Conservation (phyloP, 139 green algal genomes). For the Eudorina sp. region DNA sequence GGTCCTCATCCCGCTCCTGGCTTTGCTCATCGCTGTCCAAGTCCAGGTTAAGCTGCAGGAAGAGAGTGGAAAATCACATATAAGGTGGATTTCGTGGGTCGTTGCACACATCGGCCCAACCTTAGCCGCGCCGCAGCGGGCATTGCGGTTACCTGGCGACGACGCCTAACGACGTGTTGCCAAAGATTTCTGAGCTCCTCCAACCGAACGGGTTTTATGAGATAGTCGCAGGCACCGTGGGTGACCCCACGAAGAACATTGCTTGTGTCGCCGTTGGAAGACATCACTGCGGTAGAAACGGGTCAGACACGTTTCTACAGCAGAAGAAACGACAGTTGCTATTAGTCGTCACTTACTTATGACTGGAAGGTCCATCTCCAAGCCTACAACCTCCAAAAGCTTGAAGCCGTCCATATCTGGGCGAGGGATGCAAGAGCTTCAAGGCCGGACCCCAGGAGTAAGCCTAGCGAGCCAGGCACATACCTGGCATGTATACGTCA, state of each 20-base stretch:
- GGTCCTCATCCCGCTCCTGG: conserved; percentile 49
- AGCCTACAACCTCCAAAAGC: conserved; percentile 91
- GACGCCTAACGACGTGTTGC: conserved; percentile 95
- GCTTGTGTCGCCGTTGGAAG: conserved; percentile 89
- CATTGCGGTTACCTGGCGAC: conserved; percentile 28
- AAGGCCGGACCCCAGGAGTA: not conserved
- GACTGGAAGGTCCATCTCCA: conserved; percentile 96
- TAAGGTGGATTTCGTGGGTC: not conserved
- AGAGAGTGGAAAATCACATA: not conserved
- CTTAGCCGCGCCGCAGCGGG: not conserved
- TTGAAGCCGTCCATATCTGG: conserved; percentile 98
- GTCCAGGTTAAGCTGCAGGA: conserved; percentile 34
- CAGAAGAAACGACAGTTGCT: too few species aligned
- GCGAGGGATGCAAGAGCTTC: not conserved
- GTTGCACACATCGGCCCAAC: not conserved
- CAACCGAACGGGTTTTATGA: conserved; percentile 97
- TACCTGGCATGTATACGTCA: conserved; percentile 97
- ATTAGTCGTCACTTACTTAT: conserved; percentile 90
- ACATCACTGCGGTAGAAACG: conserved; percentile 99
- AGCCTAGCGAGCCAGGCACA: not conserved
- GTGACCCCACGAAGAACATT: conserved; percentile 95
- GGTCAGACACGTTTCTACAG: too few species aligned
- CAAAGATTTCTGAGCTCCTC: conserved; percentile 97
- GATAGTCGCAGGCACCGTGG: conserved; percentile 96
- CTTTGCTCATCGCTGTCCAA: conserved; percentile 60